phyloP scores from a whole-genome alignment of 345 rosid genomes.

The Hibiscus trionum region DNA sequence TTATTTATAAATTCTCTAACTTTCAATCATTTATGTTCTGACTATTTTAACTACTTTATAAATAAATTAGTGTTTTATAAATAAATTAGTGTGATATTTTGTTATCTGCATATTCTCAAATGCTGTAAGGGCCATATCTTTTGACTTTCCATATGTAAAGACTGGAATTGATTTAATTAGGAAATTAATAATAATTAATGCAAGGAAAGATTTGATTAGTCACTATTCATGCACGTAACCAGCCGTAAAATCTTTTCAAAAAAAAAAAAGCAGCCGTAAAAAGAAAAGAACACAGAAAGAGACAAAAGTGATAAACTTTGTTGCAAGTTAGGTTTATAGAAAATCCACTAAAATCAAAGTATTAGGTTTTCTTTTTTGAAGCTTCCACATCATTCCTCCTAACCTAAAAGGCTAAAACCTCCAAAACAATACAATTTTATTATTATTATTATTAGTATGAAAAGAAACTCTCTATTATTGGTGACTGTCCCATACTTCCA shows the following conservation, averaged over 20 bases:
- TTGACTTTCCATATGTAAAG: slow-evolving; percentile 27
- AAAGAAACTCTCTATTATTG: not conserved
- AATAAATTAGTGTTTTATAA: no score
- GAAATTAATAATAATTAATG: not conserved
- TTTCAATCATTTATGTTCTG: no score
- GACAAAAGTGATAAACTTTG: not conserved
- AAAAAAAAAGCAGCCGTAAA: not conserved
- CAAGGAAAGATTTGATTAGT: not conserved
- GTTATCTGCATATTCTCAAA: no score
- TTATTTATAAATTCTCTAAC: no score
- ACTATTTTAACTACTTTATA: no score
- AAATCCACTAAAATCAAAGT: slow-evolving; percentile 10
- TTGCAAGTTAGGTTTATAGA: slow-evolving; percentile 4
- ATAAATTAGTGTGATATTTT: no score
- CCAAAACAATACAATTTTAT: not conserved
- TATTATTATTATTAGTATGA: not conserved
- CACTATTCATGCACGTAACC: slow-evolving; percentile 12
- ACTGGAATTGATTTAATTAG: not conserved
- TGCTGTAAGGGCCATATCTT: slow-evolving; percentile 17
- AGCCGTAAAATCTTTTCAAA: not conserved
- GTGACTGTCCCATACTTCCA: not conserved
- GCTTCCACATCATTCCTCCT: not conserved
- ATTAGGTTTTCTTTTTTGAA: slow-evolving; percentile 7
- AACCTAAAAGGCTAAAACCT: not conserved
- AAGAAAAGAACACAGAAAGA: not conserved